A percentile compares a stretch with the other conserved stretches of the same genome.
Evolutionary conservation across 352 stramenopile genomes (phyloP).

Genomic region (Globisporangium sylvaticum): DNA sequence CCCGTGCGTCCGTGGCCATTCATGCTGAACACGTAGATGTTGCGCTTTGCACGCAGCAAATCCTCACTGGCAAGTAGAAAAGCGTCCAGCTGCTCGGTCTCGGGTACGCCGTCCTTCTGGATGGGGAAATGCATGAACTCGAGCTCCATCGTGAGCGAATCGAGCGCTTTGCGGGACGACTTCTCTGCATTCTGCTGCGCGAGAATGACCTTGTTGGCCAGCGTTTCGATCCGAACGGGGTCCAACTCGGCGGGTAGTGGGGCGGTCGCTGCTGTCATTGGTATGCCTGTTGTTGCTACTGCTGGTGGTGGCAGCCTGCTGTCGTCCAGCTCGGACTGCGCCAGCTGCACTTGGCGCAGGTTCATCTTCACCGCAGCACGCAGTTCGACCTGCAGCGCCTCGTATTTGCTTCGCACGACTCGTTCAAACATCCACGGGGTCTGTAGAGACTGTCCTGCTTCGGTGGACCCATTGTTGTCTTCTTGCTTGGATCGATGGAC

Average conservation of each 20-base stretch:
- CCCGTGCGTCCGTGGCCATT: conserved; percentile 68
- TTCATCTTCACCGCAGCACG: conserved; percentile 31
- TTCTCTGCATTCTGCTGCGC: conserved; percentile 43
- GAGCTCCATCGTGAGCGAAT: conserved; percentile 37
- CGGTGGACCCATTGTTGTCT: background rate
- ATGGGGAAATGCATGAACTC: conserved; percentile 59
- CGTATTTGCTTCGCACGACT: conserved; percentile 45
- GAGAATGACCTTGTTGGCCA: conserved; percentile 43
- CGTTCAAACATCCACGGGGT: conserved; percentile 47
- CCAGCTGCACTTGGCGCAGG: conserved; percentile 41
- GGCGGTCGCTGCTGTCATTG: background rate
- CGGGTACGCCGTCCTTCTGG: conserved; percentile 29
- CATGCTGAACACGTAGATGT: conserved; percentile 75
- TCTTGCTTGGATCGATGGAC: background rate
- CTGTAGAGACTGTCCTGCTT: background rate
- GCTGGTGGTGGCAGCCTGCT: background rate
- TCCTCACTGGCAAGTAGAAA: conserved; percentile 43
- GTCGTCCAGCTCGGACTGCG: conserved; percentile 26
- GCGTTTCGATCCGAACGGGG: conserved; percentile 22
- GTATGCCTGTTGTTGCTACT: background rate
- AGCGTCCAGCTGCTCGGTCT: conserved; percentile 15
- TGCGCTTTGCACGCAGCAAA: conserved; percentile 41
- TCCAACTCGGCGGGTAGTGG: background rate
- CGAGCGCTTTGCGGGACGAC: conserved; percentile 31
- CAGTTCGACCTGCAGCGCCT: conserved; percentile 35